Percentiles rank a stretch among this genome's conserved stretches.
Evolutionary conservation across 2,329 filamentous ascomycete species (phyloP).

Genomic region (Davidsoniella eucalypti): DNA sequence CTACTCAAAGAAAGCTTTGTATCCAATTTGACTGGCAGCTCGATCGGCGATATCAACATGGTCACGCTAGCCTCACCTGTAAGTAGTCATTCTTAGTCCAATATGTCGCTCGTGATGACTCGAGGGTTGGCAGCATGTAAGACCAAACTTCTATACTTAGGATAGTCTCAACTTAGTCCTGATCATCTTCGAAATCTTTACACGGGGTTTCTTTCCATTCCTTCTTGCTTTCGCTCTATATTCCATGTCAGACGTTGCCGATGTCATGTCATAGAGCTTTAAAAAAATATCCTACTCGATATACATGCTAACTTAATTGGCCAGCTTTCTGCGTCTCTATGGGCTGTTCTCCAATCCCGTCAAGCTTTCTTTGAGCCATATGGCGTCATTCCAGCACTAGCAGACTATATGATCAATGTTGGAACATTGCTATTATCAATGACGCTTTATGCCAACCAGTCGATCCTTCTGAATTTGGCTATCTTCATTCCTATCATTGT

Average conservation of each 20-base stretch:
- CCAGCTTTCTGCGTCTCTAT: slow-evolving; percentile 68
- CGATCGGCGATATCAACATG: slow-evolving; percentile 69
- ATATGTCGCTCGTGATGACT: neutral
- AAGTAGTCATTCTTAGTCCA: slow-evolving; percentile 22
- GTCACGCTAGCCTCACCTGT: slow-evolving; percentile 78
- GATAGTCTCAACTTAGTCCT: neutral
- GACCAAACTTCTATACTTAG: neutral
- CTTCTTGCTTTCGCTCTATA: slow-evolving; percentile 3
- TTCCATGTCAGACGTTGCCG: neutral
- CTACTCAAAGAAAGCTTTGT: slow-evolving; percentile 89
- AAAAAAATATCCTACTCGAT: slow-evolving; percentile 16
- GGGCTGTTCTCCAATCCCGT: slow-evolving; percentile 74
- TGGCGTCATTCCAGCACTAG: slow-evolving; percentile 45
- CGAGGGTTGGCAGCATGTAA: neutral
- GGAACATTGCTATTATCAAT: slow-evolving; percentile 66
- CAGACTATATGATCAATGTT: slow-evolving; percentile 82
- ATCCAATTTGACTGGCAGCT: slow-evolving; percentile 72
- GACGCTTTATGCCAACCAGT: slow-evolving; percentile 65
- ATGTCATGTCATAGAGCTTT: no score
- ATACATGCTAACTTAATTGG: slow-evolving; percentile 2
- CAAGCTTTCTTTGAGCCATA: slow-evolving; percentile 72
- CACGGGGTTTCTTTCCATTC: neutral
- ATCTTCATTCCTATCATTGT: slow-evolving; percentile 54
- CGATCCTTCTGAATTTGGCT: slow-evolving; percentile 49
- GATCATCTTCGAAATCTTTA: neutral